Percentiles rank a stretch among this genome's conserved stretches.
Conservation (phyloP, 768 basidiomycete genomes). For the Sutorius australiensis region DNA sequence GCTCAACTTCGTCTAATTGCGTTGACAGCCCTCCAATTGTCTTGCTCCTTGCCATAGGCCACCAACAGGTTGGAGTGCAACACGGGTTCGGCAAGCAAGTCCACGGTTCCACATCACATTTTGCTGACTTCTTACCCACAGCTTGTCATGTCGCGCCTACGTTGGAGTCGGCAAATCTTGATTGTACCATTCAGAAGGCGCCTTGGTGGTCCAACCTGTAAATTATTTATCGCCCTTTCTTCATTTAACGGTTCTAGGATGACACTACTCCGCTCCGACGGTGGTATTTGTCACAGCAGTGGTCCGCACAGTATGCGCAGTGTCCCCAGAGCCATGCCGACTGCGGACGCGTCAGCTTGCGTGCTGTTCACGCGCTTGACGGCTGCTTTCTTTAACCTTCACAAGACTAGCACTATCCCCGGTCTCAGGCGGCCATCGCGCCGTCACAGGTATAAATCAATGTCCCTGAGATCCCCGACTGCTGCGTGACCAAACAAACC, state of each 20-base stretch:
- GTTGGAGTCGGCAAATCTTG: neutral
- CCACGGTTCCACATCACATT: neutral
- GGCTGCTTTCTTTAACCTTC: neutral
- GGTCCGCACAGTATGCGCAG: neutral
- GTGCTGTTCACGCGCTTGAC: neutral
- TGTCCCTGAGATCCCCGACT: neutral
- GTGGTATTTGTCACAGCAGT: neutral
- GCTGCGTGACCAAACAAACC: neutral
- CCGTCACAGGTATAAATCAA: neutral
- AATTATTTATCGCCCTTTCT: neutral
- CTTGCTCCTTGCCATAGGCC: neutral
- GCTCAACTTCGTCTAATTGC: neutral
- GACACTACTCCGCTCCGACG: neutral
- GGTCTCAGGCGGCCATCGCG: neutral
- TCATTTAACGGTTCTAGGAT: neutral
- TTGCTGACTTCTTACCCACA: neutral
- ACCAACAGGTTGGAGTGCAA: neutral
- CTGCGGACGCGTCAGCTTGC: neutral
- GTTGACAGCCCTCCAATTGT: neutral
- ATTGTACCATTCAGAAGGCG: neutral
- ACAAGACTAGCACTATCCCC: neutral
- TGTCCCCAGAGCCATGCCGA: neutral
- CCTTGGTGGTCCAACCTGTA: neutral
- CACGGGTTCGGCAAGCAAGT: neutral
- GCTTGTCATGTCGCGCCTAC: neutral